Base-by-base conservation (phyloP, 2,329 filamentous ascomycete species). In the Fusarium camptoceras region DNA sequence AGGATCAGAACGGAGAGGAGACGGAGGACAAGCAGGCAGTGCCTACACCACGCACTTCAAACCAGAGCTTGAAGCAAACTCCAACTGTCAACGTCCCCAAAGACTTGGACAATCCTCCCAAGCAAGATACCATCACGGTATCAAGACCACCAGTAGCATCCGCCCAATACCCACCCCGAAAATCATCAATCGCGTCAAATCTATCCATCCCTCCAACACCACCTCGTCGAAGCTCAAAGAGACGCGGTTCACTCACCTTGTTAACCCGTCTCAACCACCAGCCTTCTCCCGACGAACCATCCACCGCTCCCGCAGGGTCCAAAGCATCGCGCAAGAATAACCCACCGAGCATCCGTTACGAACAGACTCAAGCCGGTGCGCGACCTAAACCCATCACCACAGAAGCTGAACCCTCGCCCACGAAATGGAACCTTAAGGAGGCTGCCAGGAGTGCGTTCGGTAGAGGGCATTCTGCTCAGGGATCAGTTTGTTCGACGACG, bases 391-490 rank as follows among this genome's bases (percentile, higher is more conserved):
- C 72, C 1, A 66, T 74, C 27, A 60, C 70, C 20, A 31, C 66
- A 16, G 69, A 70, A 5, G 63, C 70, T 15, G 61, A 64, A 14
- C 66, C 68, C 14, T 44, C 55, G 12, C 66, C 48, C 48, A 72
- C 75, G n/a, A 80, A 75, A 63, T 78, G 78, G 59, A 79, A 75
- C 59, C 68, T 81, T 54, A 78, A 73, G 56, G 80, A 79, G 55
- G 78, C 79, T 15, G 78, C 79, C 27, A 80, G 74, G 55, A 75
- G 78, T 25, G 78, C 77, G 30, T 74, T 81, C 18, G 64, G 73
- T 28, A 56, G 68, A 10, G 71, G 69, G 6, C 72, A 66, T 55
- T 59, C 62, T 11, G 64, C 65, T 2, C 56, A 72, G 20, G 48
- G 55, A n/a, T 66, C 68, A 3, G 28, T 60, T 8, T 68, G 66